Percentiles rank a stretch among this genome's conserved stretches.
Evolutionary conservation across 257 asterid genomes (phyloP).

Genomic region (Scutellaria baicalensis): DNA sequence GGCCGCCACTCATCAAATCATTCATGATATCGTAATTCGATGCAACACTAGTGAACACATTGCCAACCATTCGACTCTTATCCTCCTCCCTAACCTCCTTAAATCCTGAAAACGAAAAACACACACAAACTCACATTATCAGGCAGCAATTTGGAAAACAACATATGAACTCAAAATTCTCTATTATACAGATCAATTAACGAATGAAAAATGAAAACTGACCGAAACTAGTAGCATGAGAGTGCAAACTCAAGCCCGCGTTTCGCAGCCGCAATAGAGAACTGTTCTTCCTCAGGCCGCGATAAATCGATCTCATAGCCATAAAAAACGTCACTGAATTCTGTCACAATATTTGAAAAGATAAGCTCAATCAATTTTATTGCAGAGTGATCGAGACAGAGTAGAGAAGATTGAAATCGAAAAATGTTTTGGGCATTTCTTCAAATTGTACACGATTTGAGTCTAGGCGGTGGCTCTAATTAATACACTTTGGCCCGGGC

Average conservation of each 20-base stretch:
- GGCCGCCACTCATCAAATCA: slow-evolving; percentile 90
- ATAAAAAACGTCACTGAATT: slow-evolving; percentile 16
- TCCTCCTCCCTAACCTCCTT: slow-evolving; percentile 84
- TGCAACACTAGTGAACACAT: slow-evolving; percentile 82
- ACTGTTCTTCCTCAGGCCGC: slow-evolving; percentile 40
- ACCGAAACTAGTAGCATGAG: slow-evolving; percentile 95
- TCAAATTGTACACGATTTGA: too few relatives aligned
- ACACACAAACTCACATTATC: neutral
- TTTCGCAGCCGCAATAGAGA: slow-evolving; percentile 16
- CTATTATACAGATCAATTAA: neutral
- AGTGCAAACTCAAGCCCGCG: slow-evolving; percentile 48
- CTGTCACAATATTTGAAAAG: neutral
- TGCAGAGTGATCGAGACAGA: neutral
- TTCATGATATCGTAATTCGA: slow-evolving; percentile 90
- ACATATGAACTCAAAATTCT: neutral
- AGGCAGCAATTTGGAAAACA: neutral
- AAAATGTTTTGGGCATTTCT: too few relatives aligned
- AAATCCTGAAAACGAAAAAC: slow-evolving; percentile 41
- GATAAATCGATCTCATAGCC: slow-evolving; percentile 57
- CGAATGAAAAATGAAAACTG: slow-evolving; percentile 5
- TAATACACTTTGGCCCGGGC: too few relatives aligned
- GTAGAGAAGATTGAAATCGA: neutral
- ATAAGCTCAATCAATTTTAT: neutral
- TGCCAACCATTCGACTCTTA: slow-evolving; percentile 73
- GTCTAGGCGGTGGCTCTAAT: too few relatives aligned